Evolutionary conservation across 1,284 basidiomycete genomes (phyloP).

Genomic region (Heterobasidion occidentale): DNA sequence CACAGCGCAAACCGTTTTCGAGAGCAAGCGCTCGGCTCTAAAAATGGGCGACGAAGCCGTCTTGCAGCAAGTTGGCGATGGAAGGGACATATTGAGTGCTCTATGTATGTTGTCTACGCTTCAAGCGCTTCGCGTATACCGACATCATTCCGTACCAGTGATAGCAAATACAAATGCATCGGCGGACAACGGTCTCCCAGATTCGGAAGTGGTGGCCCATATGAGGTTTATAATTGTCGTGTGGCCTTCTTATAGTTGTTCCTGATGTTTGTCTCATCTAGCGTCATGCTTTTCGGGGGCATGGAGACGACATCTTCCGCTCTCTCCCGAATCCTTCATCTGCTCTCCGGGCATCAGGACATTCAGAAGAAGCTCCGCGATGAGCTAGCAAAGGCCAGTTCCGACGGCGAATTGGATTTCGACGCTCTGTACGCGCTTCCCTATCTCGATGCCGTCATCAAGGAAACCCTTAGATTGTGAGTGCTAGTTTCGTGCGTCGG

Average conservation of each 20-base stretch:
- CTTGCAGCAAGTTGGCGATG: constrained; percentile 22
- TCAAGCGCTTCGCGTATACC: too few relatives aligned
- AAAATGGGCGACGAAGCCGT: constrained; percentile 25
- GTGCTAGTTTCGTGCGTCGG: constrained; percentile 3
- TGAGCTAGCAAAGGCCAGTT: constrained; percentile 12
- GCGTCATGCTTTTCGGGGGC: constrained; percentile 8
- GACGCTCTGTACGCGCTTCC: neutral
- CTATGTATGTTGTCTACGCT: constrained; percentile 23
- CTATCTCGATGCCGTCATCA: constrained; percentile 16
- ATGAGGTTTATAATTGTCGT: constrained; percentile 5
- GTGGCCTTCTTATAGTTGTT: neutral
- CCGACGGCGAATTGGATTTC: constrained; percentile 5
- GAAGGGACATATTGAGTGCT: constrained; percentile 40
- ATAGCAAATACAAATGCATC: constrained; percentile 9
- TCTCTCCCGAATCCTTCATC: constrained; percentile 9
- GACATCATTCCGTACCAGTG: constrained; percentile 2
- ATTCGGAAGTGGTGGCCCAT: constrained; percentile 6
- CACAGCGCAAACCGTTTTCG: constrained; percentile 28
- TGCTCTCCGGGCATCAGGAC: constrained; percentile 9
- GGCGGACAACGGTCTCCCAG: constrained; percentile 5
- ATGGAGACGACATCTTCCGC: constrained; percentile 15
- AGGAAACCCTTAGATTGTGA: constrained; percentile 17
- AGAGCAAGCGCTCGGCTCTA: constrained; percentile 30
- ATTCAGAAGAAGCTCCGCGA: constrained; percentile 16
- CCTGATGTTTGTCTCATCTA: neutral